Evolutionary conservation across 306 rosid genomes (phyloP).

Genomic region (Prunus davidiana): DNA sequence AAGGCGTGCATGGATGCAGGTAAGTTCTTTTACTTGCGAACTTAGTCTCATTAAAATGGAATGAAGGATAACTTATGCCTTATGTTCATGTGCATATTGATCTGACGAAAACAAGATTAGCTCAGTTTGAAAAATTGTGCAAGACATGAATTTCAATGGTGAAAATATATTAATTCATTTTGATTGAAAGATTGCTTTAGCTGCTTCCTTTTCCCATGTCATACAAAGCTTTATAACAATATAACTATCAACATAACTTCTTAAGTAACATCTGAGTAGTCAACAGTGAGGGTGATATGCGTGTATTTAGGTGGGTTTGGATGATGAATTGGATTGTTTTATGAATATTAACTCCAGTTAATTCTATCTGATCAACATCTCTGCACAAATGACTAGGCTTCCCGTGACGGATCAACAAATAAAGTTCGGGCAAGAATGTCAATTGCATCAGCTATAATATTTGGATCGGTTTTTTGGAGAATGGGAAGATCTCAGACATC

Average conservation of each 20-base stretch:
- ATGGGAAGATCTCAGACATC: slow-evolving; percentile 97
- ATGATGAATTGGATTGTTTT: neutral
- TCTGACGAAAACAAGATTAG: neutral
- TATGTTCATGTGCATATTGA: no score
- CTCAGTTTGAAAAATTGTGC: neutral
- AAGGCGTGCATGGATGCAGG: slow-evolving; percentile 99
- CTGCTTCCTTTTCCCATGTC: neutral
- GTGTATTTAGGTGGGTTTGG: slow-evolving; percentile 6
- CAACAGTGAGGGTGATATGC: slow-evolving; percentile 7
- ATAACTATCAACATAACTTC: neutral
- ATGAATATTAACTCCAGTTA: slow-evolving; percentile 21
- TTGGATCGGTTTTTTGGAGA: slow-evolving; percentile 96
- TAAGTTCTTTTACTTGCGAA: slow-evolving; percentile 15
- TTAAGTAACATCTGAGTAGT: slow-evolving; percentile 6
- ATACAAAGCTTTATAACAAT: slow-evolving; percentile 5
- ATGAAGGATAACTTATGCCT: no score
- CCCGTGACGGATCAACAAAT: slow-evolving; percentile 89
- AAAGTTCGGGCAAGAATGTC: slow-evolving; percentile 93
- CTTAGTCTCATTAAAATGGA: neutral
- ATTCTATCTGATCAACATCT: slow-evolving; percentile 27
- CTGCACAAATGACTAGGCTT: slow-evolving; percentile 53
- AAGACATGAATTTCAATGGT: neutral
- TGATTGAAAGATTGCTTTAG: neutral
- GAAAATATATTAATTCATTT: neutral
- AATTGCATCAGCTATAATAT: slow-evolving; percentile 78